Base-by-base conservation (phyloP, 768 basidiomycete genomes). In the Saitozyma sp. region DNA sequence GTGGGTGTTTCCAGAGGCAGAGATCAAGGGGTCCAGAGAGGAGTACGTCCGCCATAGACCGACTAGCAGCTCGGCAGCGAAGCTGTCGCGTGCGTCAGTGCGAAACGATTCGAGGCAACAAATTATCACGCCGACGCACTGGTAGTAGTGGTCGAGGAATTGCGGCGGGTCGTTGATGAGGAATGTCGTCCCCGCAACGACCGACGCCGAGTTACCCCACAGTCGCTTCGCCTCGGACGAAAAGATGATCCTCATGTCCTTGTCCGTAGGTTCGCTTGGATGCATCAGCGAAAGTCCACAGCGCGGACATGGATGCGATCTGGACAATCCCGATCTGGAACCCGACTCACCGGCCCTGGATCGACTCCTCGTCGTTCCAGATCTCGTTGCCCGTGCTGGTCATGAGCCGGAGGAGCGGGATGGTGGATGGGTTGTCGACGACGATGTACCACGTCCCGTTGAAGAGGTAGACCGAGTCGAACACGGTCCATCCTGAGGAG, bases 1-100 rank as follows among this genome's bases (percentile, higher is more conserved):
- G 6, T 82, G 78, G 0, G 91, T 90, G 52, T 84, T 84, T 8
- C 91, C 92, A 50, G 83, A 80, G 0, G 84, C 67, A 2, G 86
- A 79, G 56, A 94, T 92, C 19, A 78, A 79, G 1, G 85, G 84
- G 75, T 93, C 91, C 10, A 95, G 82, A 2, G 90, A 87, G 41
- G 91, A 85, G 77, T 94, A 95, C 0, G 92, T 87, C 8, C 91
- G 85, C 93, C 93, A 95, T 69, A 94, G 85, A 46, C 93, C 93
- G 66, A 91, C 91, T 81, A 90, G 88, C 17, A 93, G 85, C 74
- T 97, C 93, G 5, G 93, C 92, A 40, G 89, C 86, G 86, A 90
- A 93, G 73, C 74, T 71, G 56, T 11, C 42, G 20, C 2, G 29
- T 14, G 20, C 39, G 29, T 43, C n/a, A 29, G 29, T 29, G 29